Evolutionary conservation across 495 filamentous ascomycete genomes (phyloP).

Genomic region (Penicillium manginii): DNA sequence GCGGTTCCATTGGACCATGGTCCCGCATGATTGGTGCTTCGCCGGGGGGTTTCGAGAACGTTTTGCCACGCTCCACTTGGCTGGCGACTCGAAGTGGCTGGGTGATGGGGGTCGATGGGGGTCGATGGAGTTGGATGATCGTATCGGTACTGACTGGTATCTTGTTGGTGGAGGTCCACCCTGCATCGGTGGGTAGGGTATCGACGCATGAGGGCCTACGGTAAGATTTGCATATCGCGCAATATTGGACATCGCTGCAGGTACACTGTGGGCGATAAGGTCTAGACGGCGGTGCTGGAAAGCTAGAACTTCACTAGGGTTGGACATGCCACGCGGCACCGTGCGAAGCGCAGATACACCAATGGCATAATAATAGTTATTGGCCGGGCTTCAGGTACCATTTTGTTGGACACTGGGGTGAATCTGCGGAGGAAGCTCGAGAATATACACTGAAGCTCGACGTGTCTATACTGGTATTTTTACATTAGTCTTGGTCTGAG

Average conservation of each 20-base stretch:
- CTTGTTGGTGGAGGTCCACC: background rate
- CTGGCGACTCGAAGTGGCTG: slow-evolving; percentile 16
- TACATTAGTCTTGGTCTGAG: too few relatives aligned
- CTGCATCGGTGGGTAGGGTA: slow-evolving; percentile 2
- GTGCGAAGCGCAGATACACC: background rate
- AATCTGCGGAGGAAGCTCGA: too few relatives aligned
- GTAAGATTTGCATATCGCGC: slow-evolving; percentile 2
- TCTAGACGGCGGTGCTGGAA: background rate
- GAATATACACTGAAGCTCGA: too few relatives aligned
- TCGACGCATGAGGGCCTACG: background rate
- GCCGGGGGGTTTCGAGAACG: slow-evolving; percentile 35
- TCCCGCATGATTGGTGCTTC: slow-evolving; percentile 16
- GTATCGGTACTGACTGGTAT: slow-evolving; percentile 6
- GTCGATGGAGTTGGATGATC: slow-evolving; percentile 17
- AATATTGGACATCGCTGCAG: slow-evolving; percentile 5
- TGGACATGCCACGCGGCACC: slow-evolving; percentile 3
- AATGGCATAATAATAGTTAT: background rate
- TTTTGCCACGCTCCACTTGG: slow-evolving; percentile 44
- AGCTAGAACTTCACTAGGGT: background rate
- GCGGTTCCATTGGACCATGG: slow-evolving; percentile 18
- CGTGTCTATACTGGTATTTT: too few relatives aligned
- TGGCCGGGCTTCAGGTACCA: background rate
- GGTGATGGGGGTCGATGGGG: slow-evolving; percentile 7
- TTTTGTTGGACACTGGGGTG: background rate
- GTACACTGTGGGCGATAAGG: slow-evolving; percentile 3